These are phyloP conservation scores for Fraxinus nigra DNA, from an alignment of 305 asterid genomes.

Conservation along the genomic window DNA sequence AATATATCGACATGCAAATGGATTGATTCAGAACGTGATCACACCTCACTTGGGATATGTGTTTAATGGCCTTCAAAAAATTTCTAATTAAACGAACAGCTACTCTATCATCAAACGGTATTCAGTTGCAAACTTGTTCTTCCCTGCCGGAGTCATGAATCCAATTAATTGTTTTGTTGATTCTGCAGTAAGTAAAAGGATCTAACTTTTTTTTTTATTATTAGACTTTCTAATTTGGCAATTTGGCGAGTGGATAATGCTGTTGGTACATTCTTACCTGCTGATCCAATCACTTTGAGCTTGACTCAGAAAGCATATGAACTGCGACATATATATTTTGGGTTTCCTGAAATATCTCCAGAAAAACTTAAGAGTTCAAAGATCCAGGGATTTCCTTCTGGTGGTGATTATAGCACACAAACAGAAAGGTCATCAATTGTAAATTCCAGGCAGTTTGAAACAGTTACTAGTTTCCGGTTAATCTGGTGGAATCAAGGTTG, in stretches of 20 bases:
- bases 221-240: conserved; percentile 64
- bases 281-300: conserved; percentile 57
- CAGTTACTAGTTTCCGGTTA: conserved; percentile 75
- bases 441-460: conserved; percentile 73
- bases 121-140: conserved; percentile 4
- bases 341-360: conserved; percentile 47
- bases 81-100: conserved; percentile 13
- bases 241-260: conserved; percentile 98
- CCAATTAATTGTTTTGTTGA: conserved; percentile 20
- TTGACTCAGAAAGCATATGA: conserved; percentile 71
- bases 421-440: conserved; percentile 63
- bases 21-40: background rate
- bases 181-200: background rate
- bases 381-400: conserved; percentile 43
- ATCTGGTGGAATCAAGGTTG: conserved; percentile 98
- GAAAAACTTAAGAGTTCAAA: conserved; percentile 41
- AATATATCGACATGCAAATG: background rate
- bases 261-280: conserved; percentile 78
- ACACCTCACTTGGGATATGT: background rate
- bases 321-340: conserved; percentile 60
- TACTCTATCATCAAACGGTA: conserved; percentile 7
- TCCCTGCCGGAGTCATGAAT: conserved; percentile 13
- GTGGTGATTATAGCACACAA: conserved; percentile 42
- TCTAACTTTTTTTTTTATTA: conserved; percentile 22
- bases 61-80: conserved; percentile 6